phyloP scores from a whole-genome alignment of 2,329 filamentous ascomycete genomes.

The Tricladium varicosporioides region DNA sequence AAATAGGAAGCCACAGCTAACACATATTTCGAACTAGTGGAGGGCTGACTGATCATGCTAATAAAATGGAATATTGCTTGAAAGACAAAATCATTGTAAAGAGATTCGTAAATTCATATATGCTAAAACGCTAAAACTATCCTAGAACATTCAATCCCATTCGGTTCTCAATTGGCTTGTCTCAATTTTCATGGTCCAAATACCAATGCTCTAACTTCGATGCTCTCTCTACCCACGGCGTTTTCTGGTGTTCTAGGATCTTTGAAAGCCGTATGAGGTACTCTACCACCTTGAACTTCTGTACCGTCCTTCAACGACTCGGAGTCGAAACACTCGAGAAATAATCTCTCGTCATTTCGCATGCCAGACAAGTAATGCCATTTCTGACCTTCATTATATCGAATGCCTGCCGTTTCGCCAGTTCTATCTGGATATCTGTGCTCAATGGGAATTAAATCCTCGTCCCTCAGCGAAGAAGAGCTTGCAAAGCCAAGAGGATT shows the following conservation, averaged over 20 bases:
- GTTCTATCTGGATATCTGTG: slow-evolving; percentile 33
- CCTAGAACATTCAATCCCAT: no score
- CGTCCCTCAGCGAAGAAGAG: slow-evolving; percentile 27
- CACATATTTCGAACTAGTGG: no score
- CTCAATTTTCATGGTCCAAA: slow-evolving; percentile 54
- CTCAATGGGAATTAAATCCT: slow-evolving; percentile 34
- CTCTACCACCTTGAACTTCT: slow-evolving; percentile 50
- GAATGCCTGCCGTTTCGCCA: slow-evolving; percentile 33
- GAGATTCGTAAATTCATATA: no score
- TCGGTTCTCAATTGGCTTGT: no score
- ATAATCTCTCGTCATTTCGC: slow-evolving; percentile 34
- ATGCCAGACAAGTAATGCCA: slow-evolving; percentile 36
- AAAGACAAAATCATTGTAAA: no score
- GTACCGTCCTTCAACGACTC: slow-evolving; percentile 46
- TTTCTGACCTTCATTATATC: slow-evolving; percentile 31
- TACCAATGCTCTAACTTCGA: slow-evolving; percentile 83
- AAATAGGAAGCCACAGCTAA: no score
- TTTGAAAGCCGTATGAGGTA: slow-evolving; percentile 72
- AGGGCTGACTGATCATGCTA: no score
- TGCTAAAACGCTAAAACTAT: no score
- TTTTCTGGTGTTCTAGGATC: slow-evolving; percentile 70
- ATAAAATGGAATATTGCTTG: no score
- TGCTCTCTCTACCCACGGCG: slow-evolving; percentile 76
- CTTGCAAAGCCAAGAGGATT: slow-evolving; percentile 33
- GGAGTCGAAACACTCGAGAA: slow-evolving; percentile 36